Conservation (phyloP, 208 protist genomes). For the Angomonas deanei region DNA sequence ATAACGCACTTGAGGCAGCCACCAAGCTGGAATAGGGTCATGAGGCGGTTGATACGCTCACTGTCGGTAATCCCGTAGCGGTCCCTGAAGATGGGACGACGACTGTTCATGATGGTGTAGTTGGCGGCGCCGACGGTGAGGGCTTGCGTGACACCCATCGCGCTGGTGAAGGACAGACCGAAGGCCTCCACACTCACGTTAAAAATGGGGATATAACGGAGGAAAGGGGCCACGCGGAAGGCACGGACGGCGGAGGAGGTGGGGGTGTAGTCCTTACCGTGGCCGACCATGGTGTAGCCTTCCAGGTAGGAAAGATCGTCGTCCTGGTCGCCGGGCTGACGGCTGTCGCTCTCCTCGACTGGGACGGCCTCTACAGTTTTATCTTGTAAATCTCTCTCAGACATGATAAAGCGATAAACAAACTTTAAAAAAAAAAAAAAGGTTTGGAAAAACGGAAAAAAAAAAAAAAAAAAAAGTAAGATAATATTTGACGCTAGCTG, state of each 20-base stretch:
- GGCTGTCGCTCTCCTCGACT: no score
- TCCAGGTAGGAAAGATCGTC: neutral
- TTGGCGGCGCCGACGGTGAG: constrained; percentile 49
- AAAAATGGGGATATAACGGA: constrained; percentile 40
- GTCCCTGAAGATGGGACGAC: constrained; percentile 20
- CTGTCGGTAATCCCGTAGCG: constrained; percentile 17
- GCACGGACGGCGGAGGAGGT: constrained; percentile 25
- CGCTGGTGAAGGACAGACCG: constrained; percentile 19
- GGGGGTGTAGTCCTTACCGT: constrained; percentile 8
- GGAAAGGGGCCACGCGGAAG: constrained; percentile 21
- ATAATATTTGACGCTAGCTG: neutral
- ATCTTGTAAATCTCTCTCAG: no score
- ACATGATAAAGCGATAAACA: no score
- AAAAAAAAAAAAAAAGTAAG: constrained; percentile 12
- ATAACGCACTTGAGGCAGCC: constrained; percentile 64
- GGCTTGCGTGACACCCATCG: constrained; percentile 34
- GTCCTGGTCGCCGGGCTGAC: neutral
- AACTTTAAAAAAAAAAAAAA: neutral
- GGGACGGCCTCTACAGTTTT: no score
- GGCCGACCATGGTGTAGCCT: neutral
- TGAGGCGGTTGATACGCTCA: constrained; percentile 31
- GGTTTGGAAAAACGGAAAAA: constrained; percentile 11
- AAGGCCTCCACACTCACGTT: constrained; percentile 32
- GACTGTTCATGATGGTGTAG: constrained; percentile 44
- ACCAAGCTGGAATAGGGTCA: constrained; percentile 25